Percentiles rank a stretch among this genome's conserved stretches.
Conservation (phyloP, 208 protist genomes). For the Trypanosoma avium region DNA sequence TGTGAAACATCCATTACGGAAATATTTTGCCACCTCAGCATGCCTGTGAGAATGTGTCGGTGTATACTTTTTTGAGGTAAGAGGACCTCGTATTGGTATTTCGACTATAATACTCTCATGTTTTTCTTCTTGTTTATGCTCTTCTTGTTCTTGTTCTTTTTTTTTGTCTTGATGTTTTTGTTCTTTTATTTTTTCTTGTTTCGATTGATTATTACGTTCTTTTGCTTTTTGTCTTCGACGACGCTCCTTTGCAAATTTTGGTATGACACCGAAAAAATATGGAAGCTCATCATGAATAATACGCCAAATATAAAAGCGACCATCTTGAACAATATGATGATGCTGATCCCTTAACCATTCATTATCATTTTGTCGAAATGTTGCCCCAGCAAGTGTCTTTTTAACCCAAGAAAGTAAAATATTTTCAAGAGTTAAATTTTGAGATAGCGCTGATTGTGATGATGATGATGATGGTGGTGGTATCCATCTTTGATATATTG, state of each 20-base stretch:
- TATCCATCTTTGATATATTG: conserved; percentile 36
- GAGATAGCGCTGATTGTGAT: too few species aligned
- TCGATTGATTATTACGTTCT: neutral
- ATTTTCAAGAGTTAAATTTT: conserved; percentile 36
- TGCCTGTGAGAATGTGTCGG: neutral
- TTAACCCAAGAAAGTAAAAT: conserved; percentile 63
- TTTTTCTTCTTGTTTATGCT: neutral
- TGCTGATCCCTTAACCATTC: conserved; percentile 51
- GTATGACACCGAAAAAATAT: conserved; percentile 63
- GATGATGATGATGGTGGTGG: conserved; percentile 42
- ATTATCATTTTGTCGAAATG: conserved; percentile 32
- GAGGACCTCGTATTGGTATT: too few species aligned
- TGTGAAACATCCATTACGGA: conserved; percentile 12
- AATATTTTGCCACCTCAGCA: conserved; percentile 6
- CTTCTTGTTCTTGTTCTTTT: neutral
- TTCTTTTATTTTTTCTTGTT: neutral
- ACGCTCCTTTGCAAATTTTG: conserved; percentile 53
- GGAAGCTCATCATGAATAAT: conserved; percentile 50
- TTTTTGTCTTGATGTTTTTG: neutral
- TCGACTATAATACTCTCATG: too few species aligned
- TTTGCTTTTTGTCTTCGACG: neutral
- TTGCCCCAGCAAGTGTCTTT: conserved; percentile 34
- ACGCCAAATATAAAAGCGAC: conserved; percentile 69
- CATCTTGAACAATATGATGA: conserved; percentile 48
- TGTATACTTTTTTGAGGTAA: neutral